phyloP scores from a whole-genome alignment of 129 eudicot genomes.

The Saussurea involucrata region DNA sequence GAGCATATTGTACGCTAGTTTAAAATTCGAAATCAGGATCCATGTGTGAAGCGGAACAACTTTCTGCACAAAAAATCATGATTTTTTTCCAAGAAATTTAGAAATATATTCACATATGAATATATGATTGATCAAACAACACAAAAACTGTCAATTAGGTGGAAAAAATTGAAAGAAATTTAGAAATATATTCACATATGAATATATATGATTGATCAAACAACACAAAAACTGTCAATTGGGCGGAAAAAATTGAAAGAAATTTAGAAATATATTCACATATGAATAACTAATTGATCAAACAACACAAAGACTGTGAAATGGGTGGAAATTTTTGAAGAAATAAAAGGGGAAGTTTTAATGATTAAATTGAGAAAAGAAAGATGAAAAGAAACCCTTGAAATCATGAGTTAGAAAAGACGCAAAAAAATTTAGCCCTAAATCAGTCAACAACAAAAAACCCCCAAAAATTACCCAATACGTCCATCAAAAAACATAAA shows the following conservation, averaged over 20 bases:
- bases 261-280: too few species aligned
- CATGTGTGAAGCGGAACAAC: conserved; percentile 94
- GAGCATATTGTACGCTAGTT: conserved; percentile 84
- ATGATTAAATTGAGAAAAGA: background rate
- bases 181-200: too few species aligned
- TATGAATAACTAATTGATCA: too few species aligned
- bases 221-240: too few species aligned
- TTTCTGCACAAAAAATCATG: conserved; percentile 46
- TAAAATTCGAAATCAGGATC: conserved; percentile 90
- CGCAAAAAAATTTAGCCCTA: conserved; percentile 23
- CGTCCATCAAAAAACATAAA: conserved; percentile 15
- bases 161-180: too few species aligned
- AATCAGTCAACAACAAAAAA: conserved; percentile 26
- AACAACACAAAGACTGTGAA: too few species aligned
- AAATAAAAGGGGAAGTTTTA: background rate
- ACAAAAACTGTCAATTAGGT: background rate
- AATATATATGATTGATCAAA: too few species aligned
- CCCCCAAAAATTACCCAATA: conserved; percentile 23
- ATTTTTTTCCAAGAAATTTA: conserved; percentile 13
- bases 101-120: background rate
- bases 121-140: background rate
- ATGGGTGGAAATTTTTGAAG: too few species aligned
- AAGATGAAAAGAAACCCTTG: conserved; percentile 1
- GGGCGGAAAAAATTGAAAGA: too few species aligned
- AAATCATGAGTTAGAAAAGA: conserved; percentile 8